A percentile compares a stretch with the other conserved stretches of the same genome.
Conservation (phyloP, 1,139 yeast genomes). For the Pichia sp. region DNA sequence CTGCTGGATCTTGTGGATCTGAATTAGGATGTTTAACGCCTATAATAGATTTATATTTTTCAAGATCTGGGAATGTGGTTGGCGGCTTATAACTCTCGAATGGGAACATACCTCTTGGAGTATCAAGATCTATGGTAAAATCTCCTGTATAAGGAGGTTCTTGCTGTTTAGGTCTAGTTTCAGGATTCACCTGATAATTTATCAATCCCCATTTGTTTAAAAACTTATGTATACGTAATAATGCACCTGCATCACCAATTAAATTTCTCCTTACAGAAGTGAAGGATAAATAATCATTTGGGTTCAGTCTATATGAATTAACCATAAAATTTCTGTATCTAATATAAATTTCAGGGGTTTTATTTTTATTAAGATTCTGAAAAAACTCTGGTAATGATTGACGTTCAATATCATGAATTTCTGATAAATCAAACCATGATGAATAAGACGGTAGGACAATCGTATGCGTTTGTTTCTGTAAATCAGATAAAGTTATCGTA, state of each 20-base stretch:
- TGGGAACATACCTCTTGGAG: constrained; percentile 93
- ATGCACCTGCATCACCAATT: constrained; percentile 93
- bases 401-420: constrained; percentile 55
- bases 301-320: constrained; percentile 85
- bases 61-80: constrained; percentile 48
- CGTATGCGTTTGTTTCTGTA: constrained; percentile 64
- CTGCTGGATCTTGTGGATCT: background rate
- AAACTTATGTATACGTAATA: constrained; percentile 85
- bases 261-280: constrained; percentile 93
- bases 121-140: constrained; percentile 66
- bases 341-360: constrained; percentile 81
- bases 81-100: constrained; percentile 71
- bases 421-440: constrained; percentile 77
- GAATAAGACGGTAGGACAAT: constrained; percentile 93
- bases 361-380: constrained; percentile 55
- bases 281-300: constrained; percentile 85
- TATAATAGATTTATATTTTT: constrained; percentile 49
- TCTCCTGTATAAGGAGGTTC: constrained; percentile 74
- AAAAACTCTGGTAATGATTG: constrained; percentile 91
- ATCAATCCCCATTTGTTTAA: constrained; percentile 94
- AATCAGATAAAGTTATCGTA: constrained; percentile 15
- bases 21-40: constrained; percentile 5
- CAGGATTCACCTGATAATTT: constrained; percentile 83
- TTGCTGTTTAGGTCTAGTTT: constrained; percentile 56
- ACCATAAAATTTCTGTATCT: constrained; percentile 93